Conservation (phyloP, 495 filamentous ascomycete species). For the Penicillium mononematosum region DNA sequence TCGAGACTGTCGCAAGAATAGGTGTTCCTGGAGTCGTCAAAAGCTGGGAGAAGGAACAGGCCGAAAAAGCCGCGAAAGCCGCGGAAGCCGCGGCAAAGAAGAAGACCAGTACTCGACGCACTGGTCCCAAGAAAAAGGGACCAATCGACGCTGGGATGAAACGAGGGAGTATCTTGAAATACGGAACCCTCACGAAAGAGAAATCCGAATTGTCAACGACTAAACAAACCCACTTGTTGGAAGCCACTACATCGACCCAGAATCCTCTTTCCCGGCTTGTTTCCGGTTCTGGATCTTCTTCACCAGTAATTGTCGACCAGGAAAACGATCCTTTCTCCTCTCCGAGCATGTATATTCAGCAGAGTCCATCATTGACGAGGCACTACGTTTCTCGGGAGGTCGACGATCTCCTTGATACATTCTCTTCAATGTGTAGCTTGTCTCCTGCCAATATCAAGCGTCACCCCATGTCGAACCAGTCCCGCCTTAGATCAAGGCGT, state of each 20-base stretch:
- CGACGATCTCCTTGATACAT: conserved; percentile 30
- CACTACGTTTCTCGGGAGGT: conserved; percentile 18
- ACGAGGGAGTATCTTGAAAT: conserved; percentile 47
- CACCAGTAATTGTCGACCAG: conserved; percentile 11
- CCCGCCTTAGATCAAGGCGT: conserved; percentile 13
- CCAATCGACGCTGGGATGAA: conserved; percentile 47
- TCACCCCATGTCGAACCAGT: conserved; percentile 21
- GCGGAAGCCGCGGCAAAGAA: conserved; percentile 31
- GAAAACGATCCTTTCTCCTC: conserved; percentile 17
- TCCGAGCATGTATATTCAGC: conserved; percentile 25
- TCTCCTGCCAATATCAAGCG: conserved; percentile 28
- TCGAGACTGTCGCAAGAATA: conserved; percentile 65
- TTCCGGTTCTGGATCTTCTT: conserved; percentile 2
- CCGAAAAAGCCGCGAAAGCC: conserved; percentile 32
- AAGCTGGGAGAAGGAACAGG: conserved; percentile 68
- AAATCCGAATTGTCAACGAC: conserved; percentile 34
- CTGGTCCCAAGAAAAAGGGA: conserved; percentile 42
- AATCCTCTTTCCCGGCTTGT: conserved; percentile 12
- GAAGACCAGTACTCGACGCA: conserved; percentile 29
- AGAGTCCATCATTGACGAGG: background rate
- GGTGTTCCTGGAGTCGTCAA: conserved; percentile 72
- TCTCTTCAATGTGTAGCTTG: conserved; percentile 28
- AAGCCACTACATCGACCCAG: conserved; percentile 28
- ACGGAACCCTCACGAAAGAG: conserved; percentile 46
- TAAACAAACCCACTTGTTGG: conserved; percentile 35